Conservation (phyloP, 1,139 yeast genomes). For the Hyphopichia fennica region DNA sequence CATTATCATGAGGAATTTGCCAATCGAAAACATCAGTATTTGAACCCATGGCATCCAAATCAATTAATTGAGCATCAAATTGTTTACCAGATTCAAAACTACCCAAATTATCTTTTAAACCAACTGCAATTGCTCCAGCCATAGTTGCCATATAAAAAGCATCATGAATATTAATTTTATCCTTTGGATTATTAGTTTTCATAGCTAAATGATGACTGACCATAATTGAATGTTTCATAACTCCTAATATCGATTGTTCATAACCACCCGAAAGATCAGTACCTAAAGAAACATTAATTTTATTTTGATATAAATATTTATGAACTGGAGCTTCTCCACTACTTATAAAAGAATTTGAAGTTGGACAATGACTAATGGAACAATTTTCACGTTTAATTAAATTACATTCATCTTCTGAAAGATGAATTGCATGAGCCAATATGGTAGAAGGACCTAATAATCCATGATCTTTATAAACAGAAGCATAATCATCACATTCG, state of each 20-base stretch:
- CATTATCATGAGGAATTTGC: constrained; percentile 40
- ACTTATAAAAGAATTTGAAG: constrained; percentile 83
- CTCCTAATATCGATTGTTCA: constrained; percentile 72
- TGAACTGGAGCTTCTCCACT: constrained; percentile 87
- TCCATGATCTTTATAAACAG: constrained; percentile 68
- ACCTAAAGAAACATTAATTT: constrained; percentile 80
- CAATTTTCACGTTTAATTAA: constrained; percentile 53
- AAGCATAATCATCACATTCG: constrained; percentile 64
- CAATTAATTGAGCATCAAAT: constrained; percentile 83
- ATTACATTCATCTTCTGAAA: constrained; percentile 62
- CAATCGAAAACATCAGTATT: constrained; percentile 75
- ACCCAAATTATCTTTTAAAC: constrained; percentile 60
- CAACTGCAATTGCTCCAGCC: constrained; percentile 86
- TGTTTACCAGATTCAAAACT: constrained; percentile 72
- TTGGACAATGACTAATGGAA: constrained; percentile 92
- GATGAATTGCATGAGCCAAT: constrained; percentile 86
- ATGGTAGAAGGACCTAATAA: constrained; percentile 67
- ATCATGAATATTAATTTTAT: constrained; percentile 63
- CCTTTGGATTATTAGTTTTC: constrained; percentile 28
- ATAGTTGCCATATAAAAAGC: constrained; percentile 79
- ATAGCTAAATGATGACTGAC: constrained; percentile 85
- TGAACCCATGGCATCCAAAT: constrained; percentile 51
- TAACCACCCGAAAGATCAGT: constrained; percentile 94
- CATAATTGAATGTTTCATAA: constrained; percentile 75
- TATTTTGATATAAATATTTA: constrained; percentile 62